Base-by-base conservation (phyloP, 306 rosid genomes). In the Fagus sylvatica region DNA sequence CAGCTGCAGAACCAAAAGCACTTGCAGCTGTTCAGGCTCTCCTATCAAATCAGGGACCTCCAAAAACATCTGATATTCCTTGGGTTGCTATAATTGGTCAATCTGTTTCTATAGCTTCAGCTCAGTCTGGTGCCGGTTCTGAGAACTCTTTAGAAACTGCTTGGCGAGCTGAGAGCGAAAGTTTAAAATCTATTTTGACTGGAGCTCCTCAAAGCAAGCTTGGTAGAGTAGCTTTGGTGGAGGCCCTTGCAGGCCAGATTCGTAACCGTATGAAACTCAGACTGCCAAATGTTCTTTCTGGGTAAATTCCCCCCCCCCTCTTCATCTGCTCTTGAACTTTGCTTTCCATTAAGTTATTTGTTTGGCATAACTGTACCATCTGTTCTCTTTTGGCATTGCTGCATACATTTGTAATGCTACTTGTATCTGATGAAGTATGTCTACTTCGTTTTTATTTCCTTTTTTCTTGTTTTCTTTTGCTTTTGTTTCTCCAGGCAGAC, bases 51-150 rank as follows among this genome's bases (percentile, higher is more conserved):
- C 90, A 95, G 85, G 99, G 99, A 69, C 99, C 99, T 53, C 69
- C 97, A 34, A 90, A 77, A 81, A 89, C 94, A 28, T 86, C 97
- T 3, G 97, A 95, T 57, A 89, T 95, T 54, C 96, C 90, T n/a
- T 95, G 99, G 99, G 90, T 95, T 88, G 99, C 99, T 76, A 72
- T 95, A 81, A 95, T 91, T 6, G 98, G 98, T 34, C 98, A 95
- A 78, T 92, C 98, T n/a, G 98, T 95, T 84, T 71, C 99, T 69
- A 90, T 95, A 74, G 99, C 97, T 62, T 86, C 99, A 3, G 82
- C 98, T 34, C 98, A 95, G 83, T 93, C 99, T 82, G 99, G 97
- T 56, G 57, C 88, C 77, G 93, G 94, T 62, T 91, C 98, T 66
- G 99, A 95, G 65, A 93, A 46, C 86, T 95, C 99, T 42, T 72